A percentile compares a stretch with the other conserved stretches of the same genome.
These are phyloP conservation scores for Ogataea allantospora DNA, from an alignment of 805 yeast species.

Conservation along the genomic window DNA sequence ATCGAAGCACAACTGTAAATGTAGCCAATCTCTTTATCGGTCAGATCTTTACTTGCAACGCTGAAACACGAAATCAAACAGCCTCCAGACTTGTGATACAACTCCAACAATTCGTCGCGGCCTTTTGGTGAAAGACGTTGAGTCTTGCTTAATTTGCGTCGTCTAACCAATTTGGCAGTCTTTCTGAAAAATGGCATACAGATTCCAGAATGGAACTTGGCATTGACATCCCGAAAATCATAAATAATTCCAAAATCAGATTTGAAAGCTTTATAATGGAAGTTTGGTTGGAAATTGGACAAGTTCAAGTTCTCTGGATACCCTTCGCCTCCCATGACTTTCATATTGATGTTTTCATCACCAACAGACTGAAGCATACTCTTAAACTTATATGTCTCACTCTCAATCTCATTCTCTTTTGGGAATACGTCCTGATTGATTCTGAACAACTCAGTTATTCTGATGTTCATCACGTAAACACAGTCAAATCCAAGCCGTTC, in stretches of 20 bases:
- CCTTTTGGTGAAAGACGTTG: conserved; percentile 6
- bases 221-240: conserved; percentile 29
- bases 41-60: conserved; percentile 30
- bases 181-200: conserved; percentile 52
- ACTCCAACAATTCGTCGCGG: conserved; percentile 35
- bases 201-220: conserved; percentile 46
- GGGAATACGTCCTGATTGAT: conserved; percentile 46
- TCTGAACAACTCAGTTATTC: conserved; percentile 45
- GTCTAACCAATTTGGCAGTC: conserved; percentile 44
- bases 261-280: conserved; percentile 45
- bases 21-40: conserved; percentile 41
- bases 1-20: conserved; percentile 46
- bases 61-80: conserved; percentile 48
- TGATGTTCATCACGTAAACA: conserved; percentile 50
- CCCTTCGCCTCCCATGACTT: conserved; percentile 47
- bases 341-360: conserved; percentile 41
- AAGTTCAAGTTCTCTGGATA: conserved; percentile 21
- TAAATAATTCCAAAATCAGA: conserved; percentile 54
- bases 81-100: conserved; percentile 52
- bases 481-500: conserved; percentile 38
- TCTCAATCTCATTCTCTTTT: conserved; percentile 40
- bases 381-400: conserved; percentile 42
- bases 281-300: conserved; percentile 23
- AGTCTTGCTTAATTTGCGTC: conserved; percentile 18
- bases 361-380: conserved; percentile 37